A percentile compares a stretch with the other conserved stretches of the same genome.
Evolutionary conservation across 2,329 filamentous ascomycete species (phyloP).

Genomic region (Teratosphaeria pseudoeucalypti): DNA sequence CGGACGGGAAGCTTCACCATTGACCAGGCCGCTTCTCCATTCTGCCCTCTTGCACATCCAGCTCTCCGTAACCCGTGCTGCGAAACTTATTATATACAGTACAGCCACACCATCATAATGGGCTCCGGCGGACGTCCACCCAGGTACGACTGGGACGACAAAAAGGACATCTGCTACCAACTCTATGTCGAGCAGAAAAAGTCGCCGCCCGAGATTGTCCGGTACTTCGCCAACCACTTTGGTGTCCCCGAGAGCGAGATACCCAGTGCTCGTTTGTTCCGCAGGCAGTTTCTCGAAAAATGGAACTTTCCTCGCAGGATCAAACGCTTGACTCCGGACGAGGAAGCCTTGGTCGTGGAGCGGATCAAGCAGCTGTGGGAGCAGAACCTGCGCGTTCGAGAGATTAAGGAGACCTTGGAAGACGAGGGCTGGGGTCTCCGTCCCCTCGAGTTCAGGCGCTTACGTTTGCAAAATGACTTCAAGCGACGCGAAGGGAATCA

Average conservation of each 20-base stretch:
- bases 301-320: conserved; percentile 61
- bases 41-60: neutral
- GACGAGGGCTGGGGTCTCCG: conserved; percentile 66
- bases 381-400: conserved; percentile 57
- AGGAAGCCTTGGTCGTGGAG: conserved; percentile 55
- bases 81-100: neutral
- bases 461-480: conserved; percentile 55
- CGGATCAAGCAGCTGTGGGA: conserved; percentile 72
- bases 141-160: conserved; percentile 55
- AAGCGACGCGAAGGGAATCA: conserved; percentile 9
- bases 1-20: neutral
- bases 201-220: conserved; percentile 63
- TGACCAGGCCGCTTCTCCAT: neutral
- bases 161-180: conserved; percentile 54
- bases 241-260: conserved; percentile 41
- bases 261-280: conserved; percentile 37
- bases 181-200: conserved; percentile 70
- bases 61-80: no score
- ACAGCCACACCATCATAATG: neutral
- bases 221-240: conserved; percentile 45
- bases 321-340: conserved; percentile 62
- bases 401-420: conserved; percentile 62
- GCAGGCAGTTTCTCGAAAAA: conserved; percentile 29
- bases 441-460: conserved; percentile 29
- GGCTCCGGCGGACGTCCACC: neutral